Percentiles rank a stretch among this genome's conserved stretches.
These are phyloP conservation scores for Ramicandelaber brevisporus DNA, from an alignment of 192 early-diverging fungal species.

Conservation along the genomic window DNA sequence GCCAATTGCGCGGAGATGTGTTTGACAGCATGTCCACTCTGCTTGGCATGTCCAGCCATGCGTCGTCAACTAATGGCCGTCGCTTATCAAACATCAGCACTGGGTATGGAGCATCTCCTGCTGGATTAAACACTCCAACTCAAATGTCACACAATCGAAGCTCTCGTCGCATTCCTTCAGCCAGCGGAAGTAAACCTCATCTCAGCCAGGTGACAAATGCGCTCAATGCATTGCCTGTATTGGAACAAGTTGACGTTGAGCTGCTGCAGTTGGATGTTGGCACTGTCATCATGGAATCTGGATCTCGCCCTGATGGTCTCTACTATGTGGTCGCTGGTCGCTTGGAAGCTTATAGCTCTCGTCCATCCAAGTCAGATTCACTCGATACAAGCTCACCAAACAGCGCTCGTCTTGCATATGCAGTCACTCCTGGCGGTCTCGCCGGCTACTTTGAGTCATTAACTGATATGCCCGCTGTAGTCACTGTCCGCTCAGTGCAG, in stretches of 20 bases:
- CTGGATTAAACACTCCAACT: slow-evolving; percentile 9
- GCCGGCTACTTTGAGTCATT: slow-evolving; percentile 83
- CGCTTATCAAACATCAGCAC: slow-evolving; percentile 7
- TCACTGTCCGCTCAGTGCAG: slow-evolving; percentile 55
- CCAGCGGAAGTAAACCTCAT: slow-evolving; percentile 10
- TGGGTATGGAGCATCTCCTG: slow-evolving; percentile 11
- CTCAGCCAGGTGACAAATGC: no score
- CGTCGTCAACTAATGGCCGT: no score
- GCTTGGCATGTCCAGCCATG: no score
- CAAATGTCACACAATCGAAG: slow-evolving; percentile 2
- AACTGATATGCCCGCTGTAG: slow-evolving; percentile 73
- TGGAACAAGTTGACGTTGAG: slow-evolving; percentile 45
- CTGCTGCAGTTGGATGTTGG: slow-evolving; percentile 52
- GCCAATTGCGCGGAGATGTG: no score
- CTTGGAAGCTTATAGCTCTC: slow-evolving; percentile 3
- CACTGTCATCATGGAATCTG: slow-evolving; percentile 48
- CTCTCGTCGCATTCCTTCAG: slow-evolving; percentile 1
- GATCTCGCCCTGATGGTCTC: slow-evolving; percentile 57
- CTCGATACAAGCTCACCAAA: neutral
- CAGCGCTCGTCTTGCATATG: slow-evolving; percentile 24
- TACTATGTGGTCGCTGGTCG: slow-evolving; percentile 84
- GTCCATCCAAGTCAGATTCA: neutral
- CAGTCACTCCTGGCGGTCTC: slow-evolving; percentile 59
- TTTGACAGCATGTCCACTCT: neutral
- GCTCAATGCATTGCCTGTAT: no score